Evolutionary conservation across 345 rosid genomes (phyloP).

Genomic region (Pugionium dolabratum): DNA sequence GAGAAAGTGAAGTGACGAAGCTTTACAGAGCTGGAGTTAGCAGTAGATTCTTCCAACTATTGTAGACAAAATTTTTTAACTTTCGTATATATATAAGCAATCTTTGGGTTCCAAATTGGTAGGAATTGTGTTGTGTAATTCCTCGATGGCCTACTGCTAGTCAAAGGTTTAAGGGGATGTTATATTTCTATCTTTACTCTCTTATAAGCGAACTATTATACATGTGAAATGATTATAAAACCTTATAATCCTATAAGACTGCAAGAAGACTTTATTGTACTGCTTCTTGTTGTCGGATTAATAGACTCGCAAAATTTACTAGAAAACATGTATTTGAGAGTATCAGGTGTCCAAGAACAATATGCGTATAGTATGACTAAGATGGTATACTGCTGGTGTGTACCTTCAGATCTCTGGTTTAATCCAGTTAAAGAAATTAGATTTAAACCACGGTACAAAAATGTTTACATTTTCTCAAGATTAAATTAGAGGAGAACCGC

Average conservation of each 20-base stretch:
- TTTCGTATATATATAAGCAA: no score
- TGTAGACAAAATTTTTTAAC: not conserved
- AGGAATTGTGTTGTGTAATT: no score
- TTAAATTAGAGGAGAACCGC: no score
- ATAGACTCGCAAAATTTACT: slow-evolving; percentile 65
- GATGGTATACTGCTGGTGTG: slow-evolving; percentile 41
- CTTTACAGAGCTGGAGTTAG: slow-evolving; percentile 85
- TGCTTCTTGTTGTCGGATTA: not conserved
- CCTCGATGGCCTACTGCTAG: no score
- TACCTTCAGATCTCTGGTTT: slow-evolving; percentile 33
- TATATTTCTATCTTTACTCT: no score
- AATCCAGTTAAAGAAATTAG: no score
- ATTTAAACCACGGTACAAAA: no score
- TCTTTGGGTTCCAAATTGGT: no score
- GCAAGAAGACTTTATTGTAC: not conserved
- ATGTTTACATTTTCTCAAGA: no score
- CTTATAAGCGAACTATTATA: no score
- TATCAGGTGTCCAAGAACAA: slow-evolving; percentile 89
- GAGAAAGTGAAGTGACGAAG: slow-evolving; percentile 54
- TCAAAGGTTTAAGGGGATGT: no score
- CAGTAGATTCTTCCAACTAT: slow-evolving; percentile 58
- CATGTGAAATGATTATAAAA: no score
- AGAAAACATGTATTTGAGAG: slow-evolving; percentile 64
- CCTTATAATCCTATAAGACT: not conserved
- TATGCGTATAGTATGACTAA: slow-evolving; percentile 74